A percentile compares a stretch with the other conserved stretches of the same genome.
Conservation (phyloP, 2,329 filamentous ascomycete species). For the Teratosphaeria pseudoeucalypti region DNA sequence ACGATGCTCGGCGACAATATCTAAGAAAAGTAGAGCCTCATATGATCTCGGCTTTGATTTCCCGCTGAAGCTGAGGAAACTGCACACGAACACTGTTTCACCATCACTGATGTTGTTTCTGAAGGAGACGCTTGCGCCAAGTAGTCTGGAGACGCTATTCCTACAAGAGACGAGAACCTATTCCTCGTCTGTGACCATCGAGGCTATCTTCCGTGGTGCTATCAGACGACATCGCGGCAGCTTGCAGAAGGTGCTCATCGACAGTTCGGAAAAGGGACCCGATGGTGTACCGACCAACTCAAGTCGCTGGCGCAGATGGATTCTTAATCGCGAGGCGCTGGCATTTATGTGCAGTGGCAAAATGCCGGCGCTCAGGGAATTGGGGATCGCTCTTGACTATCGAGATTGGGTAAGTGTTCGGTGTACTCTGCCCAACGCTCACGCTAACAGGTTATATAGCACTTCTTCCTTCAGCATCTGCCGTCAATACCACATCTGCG, state of each 20-base stretch:
- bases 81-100: slow-evolving; percentile 66
- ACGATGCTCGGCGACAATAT: slow-evolving; percentile 19
- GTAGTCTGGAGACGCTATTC: slow-evolving; percentile 69
- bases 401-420: slow-evolving; percentile 59
- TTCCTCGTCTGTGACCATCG: slow-evolving; percentile 52
- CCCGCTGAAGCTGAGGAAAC: slow-evolving; percentile 59
- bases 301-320: slow-evolving; percentile 58
- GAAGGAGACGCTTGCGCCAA: slow-evolving; percentile 65
- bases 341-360: slow-evolving; percentile 65
- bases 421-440: not conserved
- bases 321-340: slow-evolving; percentile 57
- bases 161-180: slow-evolving; percentile 53
- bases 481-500: slow-evolving; percentile 60
- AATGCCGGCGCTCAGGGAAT: slow-evolving; percentile 60
- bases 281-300: slow-evolving; percentile 29
- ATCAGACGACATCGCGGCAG: slow-evolving; percentile 61
- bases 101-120: slow-evolving; percentile 61
- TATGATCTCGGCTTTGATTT: slow-evolving; percentile 30
- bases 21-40: slow-evolving; percentile 16
- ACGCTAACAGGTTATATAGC: slow-evolving; percentile 37
- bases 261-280: slow-evolving; percentile 50
- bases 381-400: slow-evolving; percentile 63
- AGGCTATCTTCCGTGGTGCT: slow-evolving; percentile 60
- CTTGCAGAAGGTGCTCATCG: slow-evolving; percentile 62
- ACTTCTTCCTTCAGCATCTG: slow-evolving; percentile 66